Base-by-base conservation (phyloP, 306 rosid species). In the Malus sylvestris region DNA sequence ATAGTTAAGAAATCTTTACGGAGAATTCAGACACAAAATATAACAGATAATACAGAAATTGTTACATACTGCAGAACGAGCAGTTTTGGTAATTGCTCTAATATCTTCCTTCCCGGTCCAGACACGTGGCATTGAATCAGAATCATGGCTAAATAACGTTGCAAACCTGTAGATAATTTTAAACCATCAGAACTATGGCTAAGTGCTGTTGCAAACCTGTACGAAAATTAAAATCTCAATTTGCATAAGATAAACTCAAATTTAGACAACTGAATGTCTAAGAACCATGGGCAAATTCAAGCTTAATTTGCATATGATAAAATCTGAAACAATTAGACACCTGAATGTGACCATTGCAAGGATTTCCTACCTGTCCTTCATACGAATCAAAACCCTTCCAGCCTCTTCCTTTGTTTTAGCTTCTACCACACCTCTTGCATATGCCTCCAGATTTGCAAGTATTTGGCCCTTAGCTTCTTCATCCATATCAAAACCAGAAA, bases 41-140 rank as follows among this genome's bases (percentile, higher is more conserved):
- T 40, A 80, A 49, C 57, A 22, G 64, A 73, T 44, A 22, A 65
- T 49, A 70, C 58, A 72, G 67, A 73, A 72, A 70, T 38, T 20
- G 44, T 74, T 75, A 29, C 94, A 67, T 93, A 96, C 99, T 52
- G 97, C 75, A 83, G 92, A 78, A 75, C 97, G 98, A 71, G 98
- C 99, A 67, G 89, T 85, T 82, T 88, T 96, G 81, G 99, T 96
- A 82, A 96, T 96, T 77, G 89, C 90, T 72, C 98, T 85, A 60
- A 96, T 89, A 80, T 96, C 96, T 83, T 96, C 99, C 16, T 87
- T 96, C 72, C 93, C 99, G 16, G 92, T 87, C 99, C 99, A 96
- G 78, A 93, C 77, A 44, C 99, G 97, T 63, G 99, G 99, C 96
- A 96, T 91, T 38, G 99, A 96, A 80, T 96, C 98, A 52, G 97